Evolutionary conservation across 345 rosid species (phyloP).

Genomic region (Murraya koenigii): DNA sequence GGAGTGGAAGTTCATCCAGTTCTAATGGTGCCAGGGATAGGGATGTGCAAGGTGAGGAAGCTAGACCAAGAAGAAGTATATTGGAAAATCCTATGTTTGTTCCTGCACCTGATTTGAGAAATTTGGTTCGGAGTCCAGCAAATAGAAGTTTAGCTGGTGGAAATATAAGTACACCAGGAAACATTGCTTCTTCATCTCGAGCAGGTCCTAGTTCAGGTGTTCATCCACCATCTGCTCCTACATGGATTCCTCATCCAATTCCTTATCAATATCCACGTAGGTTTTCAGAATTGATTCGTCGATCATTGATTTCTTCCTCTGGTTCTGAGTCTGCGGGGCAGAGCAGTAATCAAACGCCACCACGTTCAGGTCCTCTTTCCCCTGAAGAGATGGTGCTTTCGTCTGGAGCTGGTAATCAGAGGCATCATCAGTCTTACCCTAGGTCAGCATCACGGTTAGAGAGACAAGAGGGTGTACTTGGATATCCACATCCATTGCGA

Average conservation of each 20-base stretch:
- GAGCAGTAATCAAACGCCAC: constrained; percentile 33
- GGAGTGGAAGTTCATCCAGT: constrained; percentile 38
- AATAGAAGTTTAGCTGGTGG: constrained; percentile 32
- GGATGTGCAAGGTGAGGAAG: constrained; percentile 35
- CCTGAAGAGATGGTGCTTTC: constrained; percentile 43
- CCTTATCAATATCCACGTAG: constrained; percentile 52
- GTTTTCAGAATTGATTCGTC: constrained; percentile 62
- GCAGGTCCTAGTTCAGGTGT: constrained; percentile 40
- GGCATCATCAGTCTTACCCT: constrained; percentile 43
- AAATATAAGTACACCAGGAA: constrained; percentile 41
- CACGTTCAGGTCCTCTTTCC: constrained; percentile 38
- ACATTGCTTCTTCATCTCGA: constrained; percentile 48
- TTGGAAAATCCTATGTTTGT: constrained; percentile 51
- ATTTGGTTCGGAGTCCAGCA: constrained; percentile 34
- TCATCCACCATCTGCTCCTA: constrained; percentile 48
- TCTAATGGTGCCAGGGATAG: constrained; percentile 38
- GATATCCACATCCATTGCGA: constrained; percentile 54
- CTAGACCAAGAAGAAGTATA: constrained; percentile 43
- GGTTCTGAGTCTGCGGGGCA: constrained; percentile 48
- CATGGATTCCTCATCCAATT: constrained; percentile 49
- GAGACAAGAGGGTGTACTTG: constrained; percentile 55
- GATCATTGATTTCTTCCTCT: constrained; percentile 60
- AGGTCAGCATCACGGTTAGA: constrained; percentile 56
- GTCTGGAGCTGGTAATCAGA: constrained; percentile 48
- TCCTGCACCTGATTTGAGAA: constrained; percentile 49